These are phyloP conservation scores for Zasmidium cellare DNA, from an alignment of 2,329 filamentous ascomycete genomes.

Conservation along the genomic window DNA sequence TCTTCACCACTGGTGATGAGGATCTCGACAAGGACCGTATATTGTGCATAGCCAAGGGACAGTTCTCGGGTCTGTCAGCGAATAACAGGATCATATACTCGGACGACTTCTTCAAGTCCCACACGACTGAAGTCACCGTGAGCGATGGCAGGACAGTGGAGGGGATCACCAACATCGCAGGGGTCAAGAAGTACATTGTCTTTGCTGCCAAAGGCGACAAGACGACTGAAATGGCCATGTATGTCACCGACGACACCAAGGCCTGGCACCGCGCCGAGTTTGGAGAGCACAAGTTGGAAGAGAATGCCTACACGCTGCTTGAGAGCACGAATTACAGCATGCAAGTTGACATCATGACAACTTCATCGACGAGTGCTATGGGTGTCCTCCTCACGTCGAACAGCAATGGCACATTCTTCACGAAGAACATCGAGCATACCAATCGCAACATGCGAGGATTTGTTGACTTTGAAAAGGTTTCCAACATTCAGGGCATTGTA, in stretches of 20 bases:
- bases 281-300: constrained; percentile 78
- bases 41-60: constrained; percentile 76
- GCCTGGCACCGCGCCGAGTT: constrained; percentile 94
- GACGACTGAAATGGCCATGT: constrained; percentile 89
- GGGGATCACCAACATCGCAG: constrained; percentile 78
- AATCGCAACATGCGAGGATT: constrained; percentile 75
- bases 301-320: constrained; percentile 85
- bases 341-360: constrained; percentile 87
- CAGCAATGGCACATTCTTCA: constrained; percentile 95
- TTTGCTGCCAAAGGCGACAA: constrained; percentile 76
- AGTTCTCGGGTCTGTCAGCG: constrained; percentile 67
- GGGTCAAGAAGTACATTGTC: constrained; percentile 83
- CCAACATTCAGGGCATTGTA: constrained; percentile 87
- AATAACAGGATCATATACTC: constrained; percentile 80
- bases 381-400: constrained; percentile 93
- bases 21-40: constrained; percentile 69
- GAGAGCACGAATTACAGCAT: constrained; percentile 98
- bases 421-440: constrained; percentile 85
- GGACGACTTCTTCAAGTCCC: constrained; percentile 74
- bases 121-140: constrained; percentile 71
- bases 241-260: constrained; percentile 78
- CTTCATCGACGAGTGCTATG: constrained; percentile 60
- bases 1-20: constrained; percentile 69
- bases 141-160: constrained; percentile 71
- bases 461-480: constrained; percentile 94